Percentiles rank a stretch among this genome's conserved stretches.
Conservation (phyloP, 2,329 filamentous ascomycete genomes). For the Helicocarpus griseus region DNA sequence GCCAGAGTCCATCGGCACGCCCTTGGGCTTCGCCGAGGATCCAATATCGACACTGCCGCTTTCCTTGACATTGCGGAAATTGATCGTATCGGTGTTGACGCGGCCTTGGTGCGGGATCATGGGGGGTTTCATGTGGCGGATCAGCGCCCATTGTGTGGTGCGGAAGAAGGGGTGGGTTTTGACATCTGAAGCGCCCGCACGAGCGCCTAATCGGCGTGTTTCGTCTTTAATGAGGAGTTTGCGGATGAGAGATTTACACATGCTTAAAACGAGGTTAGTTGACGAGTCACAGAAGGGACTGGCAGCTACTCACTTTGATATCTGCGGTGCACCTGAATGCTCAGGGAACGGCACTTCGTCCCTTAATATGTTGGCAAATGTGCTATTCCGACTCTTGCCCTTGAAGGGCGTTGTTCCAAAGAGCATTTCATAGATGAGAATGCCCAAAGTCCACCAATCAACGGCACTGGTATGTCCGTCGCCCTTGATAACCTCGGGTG, state of each 20-base stretch:
- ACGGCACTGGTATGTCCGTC: conserved; percentile 97
- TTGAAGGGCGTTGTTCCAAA: conserved; percentile 99
- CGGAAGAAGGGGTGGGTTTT: conserved; percentile 95
- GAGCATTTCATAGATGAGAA: conserved; percentile 97
- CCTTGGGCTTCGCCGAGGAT: conserved; percentile 47
- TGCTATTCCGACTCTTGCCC: conserved; percentile 96
- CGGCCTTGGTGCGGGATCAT: conserved; percentile 88
- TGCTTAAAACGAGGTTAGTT: conserved; percentile 42
- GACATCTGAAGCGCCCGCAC: conserved; percentile 92
- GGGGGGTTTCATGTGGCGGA: conserved; percentile 94
- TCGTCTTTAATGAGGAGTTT: conserved; percentile 98
- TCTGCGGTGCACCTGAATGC: conserved; percentile 68
- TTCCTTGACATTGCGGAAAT: conserved; percentile 97
- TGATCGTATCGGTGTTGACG: conserved; percentile 86
- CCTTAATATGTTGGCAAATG: conserved; percentile 91
- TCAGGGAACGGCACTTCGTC: conserved; percentile 97
- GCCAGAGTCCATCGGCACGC: conserved; percentile 77
- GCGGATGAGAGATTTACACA: conserved; percentile 92
- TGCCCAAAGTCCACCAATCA: conserved; percentile 98
- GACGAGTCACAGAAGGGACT: neutral
- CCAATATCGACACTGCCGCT: conserved; percentile 76
- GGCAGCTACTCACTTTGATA: conserved; percentile 69
- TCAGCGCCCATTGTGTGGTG: conserved; percentile 89
- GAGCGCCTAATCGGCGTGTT: conserved; percentile 80
- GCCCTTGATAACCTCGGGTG: conserved; percentile 96